Evolutionary conservation across 495 filamentous ascomycete species (phyloP).

Genomic region (Penicillium waksmanii): DNA sequence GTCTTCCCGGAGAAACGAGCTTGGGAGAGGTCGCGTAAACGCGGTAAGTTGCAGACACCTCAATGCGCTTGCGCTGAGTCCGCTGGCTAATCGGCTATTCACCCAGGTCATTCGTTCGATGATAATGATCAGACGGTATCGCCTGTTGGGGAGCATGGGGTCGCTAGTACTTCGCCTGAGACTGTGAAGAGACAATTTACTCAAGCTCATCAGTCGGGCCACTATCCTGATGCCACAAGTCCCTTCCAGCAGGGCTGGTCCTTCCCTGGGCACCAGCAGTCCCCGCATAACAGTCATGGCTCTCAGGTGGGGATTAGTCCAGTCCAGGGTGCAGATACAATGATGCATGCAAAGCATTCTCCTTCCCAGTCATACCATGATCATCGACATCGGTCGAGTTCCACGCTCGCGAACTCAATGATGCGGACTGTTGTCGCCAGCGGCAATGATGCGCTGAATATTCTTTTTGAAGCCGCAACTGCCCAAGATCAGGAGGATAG

Average conservation of each 20-base stretch:
- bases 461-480: slow-evolving; percentile 56
- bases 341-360: slow-evolving; percentile 12
- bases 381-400: slow-evolving; percentile 34
- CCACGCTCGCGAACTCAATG: slow-evolving; percentile 46
- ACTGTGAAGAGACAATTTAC: slow-evolving; percentile 7
- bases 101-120: slow-evolving; percentile 23
- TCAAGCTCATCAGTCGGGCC: slow-evolving; percentile 13
- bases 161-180: slow-evolving; percentile 6
- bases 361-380: slow-evolving; percentile 23
- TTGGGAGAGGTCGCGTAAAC: slow-evolving; percentile 47
- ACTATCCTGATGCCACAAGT: slow-evolving; percentile 16
- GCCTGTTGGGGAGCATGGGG: not conserved
- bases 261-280: slow-evolving; percentile 15
- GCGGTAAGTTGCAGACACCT: slow-evolving; percentile 29
- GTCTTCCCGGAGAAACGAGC: slow-evolving; percentile 82
- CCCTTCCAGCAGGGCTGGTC: slow-evolving; percentile 25
- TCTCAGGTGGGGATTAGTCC: slow-evolving; percentile 23
- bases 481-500: slow-evolving; percentile 37
- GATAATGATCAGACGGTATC: slow-evolving; percentile 16
- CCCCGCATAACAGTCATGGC: slow-evolving; percentile 18
- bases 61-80: not conserved
- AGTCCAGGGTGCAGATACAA: slow-evolving; percentile 7
- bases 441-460: slow-evolving; percentile 58
- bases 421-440: slow-evolving; percentile 54
- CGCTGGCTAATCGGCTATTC: slow-evolving; percentile 10